phyloP scores from a whole-genome alignment of 2,329 filamentous ascomycete species.

The Fusarium sp. region DNA sequence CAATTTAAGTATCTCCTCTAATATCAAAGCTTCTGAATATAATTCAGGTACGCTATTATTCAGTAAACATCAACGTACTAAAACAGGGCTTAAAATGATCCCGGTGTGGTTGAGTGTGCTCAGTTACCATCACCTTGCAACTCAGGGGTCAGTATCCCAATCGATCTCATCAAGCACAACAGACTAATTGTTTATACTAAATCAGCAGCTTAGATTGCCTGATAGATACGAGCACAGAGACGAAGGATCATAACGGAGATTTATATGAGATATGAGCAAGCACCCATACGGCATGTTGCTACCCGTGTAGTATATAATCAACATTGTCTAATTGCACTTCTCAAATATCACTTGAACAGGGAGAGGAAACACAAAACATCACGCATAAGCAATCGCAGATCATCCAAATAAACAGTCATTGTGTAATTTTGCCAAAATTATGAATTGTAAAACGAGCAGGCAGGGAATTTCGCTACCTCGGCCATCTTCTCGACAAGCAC shows the following conservation, averaged over 20 bases:
- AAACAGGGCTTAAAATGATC: not conserved
- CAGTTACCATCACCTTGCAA: constrained; percentile 1
- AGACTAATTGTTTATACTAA: not conserved
- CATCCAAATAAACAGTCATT: constrained; percentile 3
- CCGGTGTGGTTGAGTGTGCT: not conserved
- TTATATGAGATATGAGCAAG: not conserved
- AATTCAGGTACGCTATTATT: not conserved
- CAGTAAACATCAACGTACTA: not conserved
- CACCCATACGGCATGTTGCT: not conserved
- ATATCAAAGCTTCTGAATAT: not conserved
- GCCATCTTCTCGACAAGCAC: constrained; percentile 33
- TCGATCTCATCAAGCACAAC: not conserved
- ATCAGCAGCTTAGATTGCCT: not conserved
- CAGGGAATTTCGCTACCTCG: constrained; percentile 10
- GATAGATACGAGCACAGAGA: not conserved
- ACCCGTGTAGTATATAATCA: not conserved
- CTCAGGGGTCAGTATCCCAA: not conserved
- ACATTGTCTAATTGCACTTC: not conserved
- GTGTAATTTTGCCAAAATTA: constrained; percentile 17
- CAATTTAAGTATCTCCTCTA: not conserved
- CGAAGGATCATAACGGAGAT: not conserved
- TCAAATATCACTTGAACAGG: not conserved
- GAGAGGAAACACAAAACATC: not conserved
- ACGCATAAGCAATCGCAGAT: not conserved
- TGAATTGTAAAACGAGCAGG: constrained; percentile 15